Base-by-base conservation (phyloP, 768 basidiomycete genomes). In the Chlorophyllum brunneum region DNA sequence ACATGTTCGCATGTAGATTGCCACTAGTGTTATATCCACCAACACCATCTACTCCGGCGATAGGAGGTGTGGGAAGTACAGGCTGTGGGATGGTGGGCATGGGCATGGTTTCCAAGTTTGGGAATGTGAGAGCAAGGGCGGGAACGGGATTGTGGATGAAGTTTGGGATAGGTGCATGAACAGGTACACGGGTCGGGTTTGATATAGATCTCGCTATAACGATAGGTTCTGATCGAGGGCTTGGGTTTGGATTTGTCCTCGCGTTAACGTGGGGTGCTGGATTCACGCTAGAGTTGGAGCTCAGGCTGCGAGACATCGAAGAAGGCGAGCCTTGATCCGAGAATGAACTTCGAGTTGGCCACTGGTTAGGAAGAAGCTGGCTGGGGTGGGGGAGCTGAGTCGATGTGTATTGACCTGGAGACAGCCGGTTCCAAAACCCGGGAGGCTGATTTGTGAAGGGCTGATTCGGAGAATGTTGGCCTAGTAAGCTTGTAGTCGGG, bases 371-470 rank as follows among this genome's bases (percentile, higher is more conserved):
- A 24, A 33, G 20, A 34, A 47, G 45, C 18, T 36, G 45, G 18
- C 45, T 47, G 11, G 45, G 45, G 31, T 47, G 45, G 7, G 45
- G 45, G 18, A 47, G 45, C n/a, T n/a, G n/a, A n/a, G n/a, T n/a
- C n/a, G n/a, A n/a, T n/a, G n/a, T n/a, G n/a, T n/a, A n/a, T 33
- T 22, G 45, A 11, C 36, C 36, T n/a, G 33, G 15, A 3, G 45
- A 29, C 3, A 24, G 29, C 30, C 23, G 18, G n/a, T 36, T 47
- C 9, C 29, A 18, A 23, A 20, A 22, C 4, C 30, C 18, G 3
- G 45, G 20, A 36, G 18, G 10, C 9, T 20, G 45, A 23, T 11
- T 34, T 20, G 15, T 13, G 10, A 33, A 16, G 11, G 20, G 5
- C 13, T 45, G 26, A 11, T 20, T n/a, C 10, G 27, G 18, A 9